A percentile compares a stretch with the other conserved stretches of the same genome.
These are phyloP conservation scores for Hortaea werneckii DNA, from an alignment of 2,329 filamentous ascomycete genomes.

Conservation along the genomic window DNA sequence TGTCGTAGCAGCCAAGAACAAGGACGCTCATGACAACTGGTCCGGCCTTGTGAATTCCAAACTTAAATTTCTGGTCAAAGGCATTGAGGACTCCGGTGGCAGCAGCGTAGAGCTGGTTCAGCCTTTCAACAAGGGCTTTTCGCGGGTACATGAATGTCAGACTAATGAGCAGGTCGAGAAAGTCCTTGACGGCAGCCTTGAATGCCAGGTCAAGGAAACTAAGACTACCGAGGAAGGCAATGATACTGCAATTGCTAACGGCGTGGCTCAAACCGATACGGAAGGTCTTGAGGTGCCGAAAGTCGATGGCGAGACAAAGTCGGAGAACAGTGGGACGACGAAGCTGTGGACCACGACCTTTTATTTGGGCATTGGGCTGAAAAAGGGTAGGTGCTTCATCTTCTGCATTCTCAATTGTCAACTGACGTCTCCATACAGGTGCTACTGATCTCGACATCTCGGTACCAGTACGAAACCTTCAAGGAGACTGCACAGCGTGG, in stretches of 20 bases:
- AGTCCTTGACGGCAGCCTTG: constrained; percentile 51
- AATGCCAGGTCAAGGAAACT: constrained; percentile 51
- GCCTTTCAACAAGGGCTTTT: constrained; percentile 87
- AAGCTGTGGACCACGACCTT: constrained; percentile 80
- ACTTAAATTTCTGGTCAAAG: constrained; percentile 72
- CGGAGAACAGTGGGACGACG: constrained; percentile 28
- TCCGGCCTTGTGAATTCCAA: constrained; percentile 90
- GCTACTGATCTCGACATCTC: constrained; percentile 67
- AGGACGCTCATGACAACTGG: constrained; percentile 79
- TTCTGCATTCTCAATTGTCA: no score
- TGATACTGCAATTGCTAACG: constrained; percentile 36
- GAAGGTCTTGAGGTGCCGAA: constrained; percentile 25
- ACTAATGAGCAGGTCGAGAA: constrained; percentile 52
- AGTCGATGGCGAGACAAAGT: constrained; percentile 22
- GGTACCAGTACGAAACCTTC: constrained; percentile 77
- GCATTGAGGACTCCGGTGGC: constrained; percentile 67
- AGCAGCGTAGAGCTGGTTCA: constrained; percentile 65
- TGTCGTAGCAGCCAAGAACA: constrained; percentile 68
- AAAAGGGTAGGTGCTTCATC: constrained; percentile 18
- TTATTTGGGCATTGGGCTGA: constrained; percentile 81
- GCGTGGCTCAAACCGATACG: constrained; percentile 35
- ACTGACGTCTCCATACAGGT: constrained; percentile 31
- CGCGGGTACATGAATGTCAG: constrained; percentile 64
- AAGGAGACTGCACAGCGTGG: constrained; percentile 67
- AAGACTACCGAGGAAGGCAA: constrained; percentile 43